Evolutionary conservation across 306 rosid genomes (phyloP).

Genomic region (Hippophae tibetana): DNA sequence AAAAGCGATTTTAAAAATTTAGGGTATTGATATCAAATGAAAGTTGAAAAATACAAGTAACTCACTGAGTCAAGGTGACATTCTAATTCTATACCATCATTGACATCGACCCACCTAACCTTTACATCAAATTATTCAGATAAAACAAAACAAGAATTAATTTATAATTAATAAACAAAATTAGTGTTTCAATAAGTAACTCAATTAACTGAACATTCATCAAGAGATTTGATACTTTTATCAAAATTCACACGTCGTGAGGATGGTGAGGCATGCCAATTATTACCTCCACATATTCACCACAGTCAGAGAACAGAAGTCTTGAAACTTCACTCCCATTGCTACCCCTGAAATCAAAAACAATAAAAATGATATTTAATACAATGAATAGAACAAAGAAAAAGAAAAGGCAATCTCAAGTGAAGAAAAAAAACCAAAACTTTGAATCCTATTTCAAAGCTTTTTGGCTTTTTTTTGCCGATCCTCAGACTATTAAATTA

Average conservation of each 20-base stretch:
- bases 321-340: slow-evolving; percentile 17
- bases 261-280: slow-evolving; percentile 16
- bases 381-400: slow-evolving; percentile 6
- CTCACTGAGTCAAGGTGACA: neutral
- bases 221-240: slow-evolving; percentile 16
- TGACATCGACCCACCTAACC: neutral
- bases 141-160: slow-evolving; percentile 31
- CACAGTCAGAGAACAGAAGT: slow-evolving; percentile 18
- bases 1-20: too few relatives aligned
- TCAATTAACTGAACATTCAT: slow-evolving; percentile 21
- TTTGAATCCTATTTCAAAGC: neutral
- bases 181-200: slow-evolving; percentile 25
- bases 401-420: neutral
- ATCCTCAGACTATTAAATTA: neutral
- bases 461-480: neutral
- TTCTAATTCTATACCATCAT: neutral
- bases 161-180: slow-evolving; percentile 31
- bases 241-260: slow-evolving; percentile 19
- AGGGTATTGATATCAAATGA: too few relatives aligned
- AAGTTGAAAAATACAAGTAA: neutral
- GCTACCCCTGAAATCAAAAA: slow-evolving; percentile 40
- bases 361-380: slow-evolving; percentile 6
- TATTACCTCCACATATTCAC: slow-evolving; percentile 20
- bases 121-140: slow-evolving; percentile 31
- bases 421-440: slow-evolving; percentile 8